Conservation (phyloP, 768 basidiomycete genomes). For the Panus rudis region DNA sequence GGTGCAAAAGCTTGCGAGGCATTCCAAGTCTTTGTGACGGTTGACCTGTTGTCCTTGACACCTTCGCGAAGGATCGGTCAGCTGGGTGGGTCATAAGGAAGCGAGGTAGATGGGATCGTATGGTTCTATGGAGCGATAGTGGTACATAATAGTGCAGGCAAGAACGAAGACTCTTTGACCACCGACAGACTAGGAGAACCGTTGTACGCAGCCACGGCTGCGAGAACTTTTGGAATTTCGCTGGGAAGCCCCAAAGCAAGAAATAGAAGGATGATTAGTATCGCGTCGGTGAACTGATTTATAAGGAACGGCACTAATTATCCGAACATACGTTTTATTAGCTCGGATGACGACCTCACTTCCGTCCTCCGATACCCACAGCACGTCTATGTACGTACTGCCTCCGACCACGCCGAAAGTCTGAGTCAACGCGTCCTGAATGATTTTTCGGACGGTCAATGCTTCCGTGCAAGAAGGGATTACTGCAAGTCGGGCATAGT, state of each 20-base stretch:
- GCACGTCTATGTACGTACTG: constrained; percentile 48
- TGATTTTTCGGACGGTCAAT: constrained; percentile 42
- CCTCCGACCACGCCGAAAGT: constrained; percentile 49
- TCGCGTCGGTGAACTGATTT: not conserved
- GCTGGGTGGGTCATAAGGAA: no score
- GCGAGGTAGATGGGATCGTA: no score
- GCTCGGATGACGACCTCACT: constrained; percentile 35
- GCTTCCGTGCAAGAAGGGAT: constrained; percentile 33
- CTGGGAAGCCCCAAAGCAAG: constrained; percentile 8
- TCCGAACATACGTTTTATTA: constrained; percentile 29
- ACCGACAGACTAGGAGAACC: constrained; percentile 18
- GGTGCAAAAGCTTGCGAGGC: no score
- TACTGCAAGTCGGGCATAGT: constrained; percentile 43
- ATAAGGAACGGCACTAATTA: not conserved
- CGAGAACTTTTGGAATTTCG: constrained; percentile 24
- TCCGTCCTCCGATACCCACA: constrained; percentile 43
- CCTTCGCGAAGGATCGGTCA: no score
- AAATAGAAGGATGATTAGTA: not conserved
- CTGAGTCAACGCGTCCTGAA: constrained; percentile 50
- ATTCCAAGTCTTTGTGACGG: no score
- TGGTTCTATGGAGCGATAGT: no score
- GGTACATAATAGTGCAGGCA: constrained; percentile 26
- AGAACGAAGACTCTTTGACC: constrained; percentile 23
- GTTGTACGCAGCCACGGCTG: constrained; percentile 19
- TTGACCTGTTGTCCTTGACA: no score